phyloP scores from a whole-genome alignment of 2,329 filamentous ascomycete genomes.

The Sporothrix brunneoviolacea region DNA sequence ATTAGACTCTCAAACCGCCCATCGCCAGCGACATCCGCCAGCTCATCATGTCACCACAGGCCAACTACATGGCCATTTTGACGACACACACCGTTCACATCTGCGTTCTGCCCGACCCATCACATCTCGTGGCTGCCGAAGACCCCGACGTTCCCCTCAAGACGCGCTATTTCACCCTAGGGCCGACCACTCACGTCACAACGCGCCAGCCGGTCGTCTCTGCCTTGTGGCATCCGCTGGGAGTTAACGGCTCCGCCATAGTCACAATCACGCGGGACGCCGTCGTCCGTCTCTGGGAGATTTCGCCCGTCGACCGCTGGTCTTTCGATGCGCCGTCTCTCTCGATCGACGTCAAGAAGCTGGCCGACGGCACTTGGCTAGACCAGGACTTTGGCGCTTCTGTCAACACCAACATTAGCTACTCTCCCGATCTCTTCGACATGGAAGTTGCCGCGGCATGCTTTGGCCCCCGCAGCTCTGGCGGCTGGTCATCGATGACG shows the following conservation, averaged over 20 bases:
- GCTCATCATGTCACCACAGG: constrained; percentile 74
- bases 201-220: constrained; percentile 75
- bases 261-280: constrained; percentile 87
- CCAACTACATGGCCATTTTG: constrained; percentile 74
- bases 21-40: constrained; percentile 79
- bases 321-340: constrained; percentile 80
- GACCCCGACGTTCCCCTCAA: constrained; percentile 58
- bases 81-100: constrained; percentile 86
- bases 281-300: constrained; percentile 82
- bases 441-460: constrained; percentile 90
- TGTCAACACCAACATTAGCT: constrained; percentile 68
- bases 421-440: constrained; percentile 82
- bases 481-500: constrained; percentile 94
- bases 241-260: constrained; percentile 71
- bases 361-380: constrained; percentile 74
- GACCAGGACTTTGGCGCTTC: constrained; percentile 81
- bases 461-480: constrained; percentile 61
- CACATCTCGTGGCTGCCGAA: constrained; percentile 66
- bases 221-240: constrained; percentile 87
- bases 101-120: constrained; percentile 73
- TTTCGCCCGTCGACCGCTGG: constrained; percentile 76
- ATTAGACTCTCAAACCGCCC: constrained; percentile 66
- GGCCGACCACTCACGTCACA: constrained; percentile 84
- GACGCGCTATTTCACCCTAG: constrained; percentile 83
- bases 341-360: constrained; percentile 80